These are phyloP conservation scores for Vigna angularis DNA, from an alignment of 306 rosid species.

Conservation along the genomic window DNA sequence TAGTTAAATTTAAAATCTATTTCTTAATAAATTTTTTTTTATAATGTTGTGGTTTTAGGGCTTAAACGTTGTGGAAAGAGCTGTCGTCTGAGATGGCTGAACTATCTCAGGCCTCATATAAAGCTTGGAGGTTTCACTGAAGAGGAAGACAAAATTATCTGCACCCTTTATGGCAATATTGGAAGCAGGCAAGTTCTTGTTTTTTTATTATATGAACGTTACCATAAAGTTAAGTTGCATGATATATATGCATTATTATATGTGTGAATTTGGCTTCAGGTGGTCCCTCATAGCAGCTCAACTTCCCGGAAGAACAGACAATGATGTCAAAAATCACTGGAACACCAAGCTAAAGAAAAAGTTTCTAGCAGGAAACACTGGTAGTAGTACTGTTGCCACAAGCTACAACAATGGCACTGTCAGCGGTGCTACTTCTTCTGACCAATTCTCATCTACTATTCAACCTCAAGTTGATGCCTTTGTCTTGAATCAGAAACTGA, in stretches of 20 bases:
- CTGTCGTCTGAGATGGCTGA: conserved; percentile 46
- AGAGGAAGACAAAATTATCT: conserved; percentile 39
- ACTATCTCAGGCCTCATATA: conserved; percentile 44
- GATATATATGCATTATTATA: not conserved
- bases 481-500: conserved; percentile 9
- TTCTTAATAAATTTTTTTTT: no score
- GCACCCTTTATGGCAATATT: conserved; percentile 30
- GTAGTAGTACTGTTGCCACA: not conserved
- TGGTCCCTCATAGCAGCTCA: conserved; percentile 49
- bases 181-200: conserved; percentile 46
- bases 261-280: conserved; percentile 28
- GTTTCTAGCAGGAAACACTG: conserved; percentile 15
- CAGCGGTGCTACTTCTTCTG: conserved; percentile 22
- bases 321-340: conserved; percentile 49
- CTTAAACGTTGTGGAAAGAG: conserved; percentile 45
- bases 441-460: conserved; percentile 31
- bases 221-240: not conserved
- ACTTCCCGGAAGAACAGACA: conserved; percentile 43
- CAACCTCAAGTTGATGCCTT: conserved; percentile 37
- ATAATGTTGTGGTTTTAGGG: not conserved
- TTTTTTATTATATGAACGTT: not conserved
- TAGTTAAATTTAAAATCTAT: no score
- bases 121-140: conserved; percentile 48
- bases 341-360: conserved; percentile 48
- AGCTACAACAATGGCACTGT: conserved; percentile 10